These are phyloP conservation scores for Apophysomyces trapeziformis DNA, from an alignment of 371 early-diverging fungal species.

Conservation along the genomic window DNA sequence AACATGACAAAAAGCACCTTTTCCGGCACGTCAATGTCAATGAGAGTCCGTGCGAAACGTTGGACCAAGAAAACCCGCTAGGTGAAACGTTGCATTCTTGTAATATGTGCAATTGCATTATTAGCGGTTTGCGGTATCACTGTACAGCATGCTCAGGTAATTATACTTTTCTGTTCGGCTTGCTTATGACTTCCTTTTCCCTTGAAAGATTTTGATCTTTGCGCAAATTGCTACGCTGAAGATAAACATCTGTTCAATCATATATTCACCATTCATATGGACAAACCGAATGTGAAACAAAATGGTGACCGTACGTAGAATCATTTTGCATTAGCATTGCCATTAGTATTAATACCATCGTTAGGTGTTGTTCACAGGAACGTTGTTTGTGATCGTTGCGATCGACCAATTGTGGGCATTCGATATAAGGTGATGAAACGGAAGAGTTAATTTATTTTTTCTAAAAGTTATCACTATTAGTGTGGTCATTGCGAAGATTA, in stretches of 20 bases:
- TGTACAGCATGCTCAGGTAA: conserved; percentile 16
- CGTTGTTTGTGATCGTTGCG: conserved; percentile 53
- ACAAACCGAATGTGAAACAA: too few species aligned
- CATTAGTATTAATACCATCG: background rate
- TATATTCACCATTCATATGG: background rate
- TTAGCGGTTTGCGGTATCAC: conserved; percentile 1
- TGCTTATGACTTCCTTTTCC: background rate
- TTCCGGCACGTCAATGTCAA: background rate
- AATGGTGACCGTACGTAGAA: too few species aligned
- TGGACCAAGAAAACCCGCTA: background rate
- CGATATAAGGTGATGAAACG: conserved; percentile 57
- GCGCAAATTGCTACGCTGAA: conserved; percentile 5
- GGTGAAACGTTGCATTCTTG: background rate
- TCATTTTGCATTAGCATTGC: too few species aligned
- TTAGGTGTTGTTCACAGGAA: background rate
- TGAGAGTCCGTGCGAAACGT: background rate
- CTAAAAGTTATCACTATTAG: conserved; percentile 22
- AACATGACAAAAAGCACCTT: background rate
- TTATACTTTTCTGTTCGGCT: background rate
- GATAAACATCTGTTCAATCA: conserved; percentile 11
- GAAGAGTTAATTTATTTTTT: background rate
- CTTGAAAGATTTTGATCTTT: conserved; percentile 16
- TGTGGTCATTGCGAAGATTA: conserved; percentile 63
- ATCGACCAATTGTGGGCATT: conserved; percentile 41
- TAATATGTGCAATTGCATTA: conserved; percentile 10